Conservation (phyloP, 768 basidiomycete species). For the Coprinopsis sp. region DNA sequence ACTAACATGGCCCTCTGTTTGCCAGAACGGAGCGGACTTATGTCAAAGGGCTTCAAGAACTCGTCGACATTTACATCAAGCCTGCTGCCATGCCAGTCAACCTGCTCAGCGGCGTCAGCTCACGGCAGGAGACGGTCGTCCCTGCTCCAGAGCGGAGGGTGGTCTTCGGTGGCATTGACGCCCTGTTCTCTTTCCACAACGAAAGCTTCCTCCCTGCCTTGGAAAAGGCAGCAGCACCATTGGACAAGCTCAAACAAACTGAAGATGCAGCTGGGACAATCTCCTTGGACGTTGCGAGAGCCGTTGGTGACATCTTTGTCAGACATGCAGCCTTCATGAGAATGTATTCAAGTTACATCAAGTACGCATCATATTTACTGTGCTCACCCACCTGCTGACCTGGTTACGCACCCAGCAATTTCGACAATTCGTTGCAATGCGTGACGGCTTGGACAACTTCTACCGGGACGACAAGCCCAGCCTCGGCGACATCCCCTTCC, state of each 20-base stretch:
- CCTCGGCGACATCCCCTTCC: constrained; percentile 48
- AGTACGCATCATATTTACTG: constrained; percentile 41
- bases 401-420: constrained; percentile 57
- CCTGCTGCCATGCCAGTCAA: constrained; percentile 72
- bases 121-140: constrained; percentile 78
- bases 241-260: constrained; percentile 48
- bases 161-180: constrained; percentile 88
- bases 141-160: constrained; percentile 83
- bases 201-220: constrained; percentile 91
- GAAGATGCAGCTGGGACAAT: constrained; percentile 70
- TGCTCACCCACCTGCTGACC: not conserved
- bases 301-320: constrained; percentile 84
- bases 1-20: constrained; percentile 10
- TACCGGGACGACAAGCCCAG: constrained; percentile 35
- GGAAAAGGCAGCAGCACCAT: constrained; percentile 67
- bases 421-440: constrained; percentile 87
- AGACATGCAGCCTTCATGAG: constrained; percentile 97
- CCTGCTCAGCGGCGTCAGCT: constrained; percentile 63
- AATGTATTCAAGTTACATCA: constrained; percentile 98
- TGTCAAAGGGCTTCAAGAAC: constrained; percentile 88
- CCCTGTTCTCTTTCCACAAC: constrained; percentile 87
- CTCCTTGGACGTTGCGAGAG: constrained; percentile 69
- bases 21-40: constrained; percentile 90
- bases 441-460: constrained; percentile 78
- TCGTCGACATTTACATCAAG: constrained; percentile 92